Evolutionary conservation across 208 protist genomes (phyloP), one percentile per base, ranked within the genome.

Genomic region (Trypanosoma platydactyli): DNA sequence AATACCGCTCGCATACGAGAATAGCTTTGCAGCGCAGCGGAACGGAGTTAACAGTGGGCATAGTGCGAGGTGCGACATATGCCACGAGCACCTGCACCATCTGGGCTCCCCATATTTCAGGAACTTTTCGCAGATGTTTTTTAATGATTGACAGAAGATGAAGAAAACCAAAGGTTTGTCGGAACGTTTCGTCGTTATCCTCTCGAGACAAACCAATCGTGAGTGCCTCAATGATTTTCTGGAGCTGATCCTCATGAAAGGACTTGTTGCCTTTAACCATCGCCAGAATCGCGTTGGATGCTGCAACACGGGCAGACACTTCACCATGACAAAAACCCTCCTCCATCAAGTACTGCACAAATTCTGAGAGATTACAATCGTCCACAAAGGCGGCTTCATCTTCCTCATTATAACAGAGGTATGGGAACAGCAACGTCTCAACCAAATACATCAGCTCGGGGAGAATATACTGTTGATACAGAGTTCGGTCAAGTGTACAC

Each of bases 261-360:
- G 74, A 58, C 76, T 95, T 95, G 67, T 86, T 85, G 15, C 75
- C 82, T 22, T 80, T 80, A 48, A 92, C 77, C 11, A 96, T 45
- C 0, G 85, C 83, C 13, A 91, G 65, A 49, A 96, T 89, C 0
- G 85, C 69, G 72, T 92, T 92, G 12, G 87, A 88, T 12, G 90
- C 90, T 33, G 81, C 87, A 62, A 88, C 76, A 13, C 90, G 85
- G 44, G 64, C 77, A 12, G 86, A 84, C 41, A 91, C 62, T 74
- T 93, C 85, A 51, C 86, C 76, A 25, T 78, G 80, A n/a, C 74
- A 75, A 41, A 89, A 79, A 30, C 79, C 77, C 67, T 91, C 87
- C 51, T 92, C 84, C 71, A 89, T 79, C 87, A 94, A 89, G 69
- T 93, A 93, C 79, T 91, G 79, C 51, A 83, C 80, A 77, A 86